These are phyloP conservation scores for Fraxinus greggii DNA, from an alignment of 305 asterid species.

Conservation along the genomic window DNA sequence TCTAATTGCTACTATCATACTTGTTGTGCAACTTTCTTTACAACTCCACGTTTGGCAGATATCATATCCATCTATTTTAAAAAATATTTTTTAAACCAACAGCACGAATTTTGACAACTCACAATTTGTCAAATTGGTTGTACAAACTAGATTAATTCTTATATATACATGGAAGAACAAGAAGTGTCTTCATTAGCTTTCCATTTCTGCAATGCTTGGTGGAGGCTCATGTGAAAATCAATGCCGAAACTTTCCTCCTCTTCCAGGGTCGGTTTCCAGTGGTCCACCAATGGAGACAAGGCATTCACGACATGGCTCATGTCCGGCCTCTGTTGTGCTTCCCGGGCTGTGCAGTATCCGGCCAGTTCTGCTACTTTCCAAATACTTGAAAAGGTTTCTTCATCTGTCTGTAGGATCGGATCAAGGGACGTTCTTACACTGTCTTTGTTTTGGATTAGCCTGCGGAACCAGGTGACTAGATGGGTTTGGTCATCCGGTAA, in stretches of 20 bases:
- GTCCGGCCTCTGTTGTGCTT: constrained; percentile 64
- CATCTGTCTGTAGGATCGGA: constrained; percentile 44
- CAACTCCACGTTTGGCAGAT: too few relatives aligned
- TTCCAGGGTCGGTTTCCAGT: constrained; percentile 58
- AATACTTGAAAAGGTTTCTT: constrained; percentile 49
- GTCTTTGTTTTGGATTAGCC: constrained; percentile 39
- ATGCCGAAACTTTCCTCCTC: constrained; percentile 35
- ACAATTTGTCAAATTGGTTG: too few relatives aligned
- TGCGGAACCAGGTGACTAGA: constrained; percentile 70
- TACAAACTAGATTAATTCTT: too few relatives aligned
- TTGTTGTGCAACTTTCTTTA: too few relatives aligned
- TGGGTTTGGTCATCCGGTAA: constrained; percentile 59
- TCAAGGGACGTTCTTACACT: constrained; percentile 42
- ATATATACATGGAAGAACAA: constrained; percentile 12
- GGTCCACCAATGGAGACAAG: constrained; percentile 56
- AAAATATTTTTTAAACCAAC: too few relatives aligned
- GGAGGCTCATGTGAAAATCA: constrained; percentile 53
- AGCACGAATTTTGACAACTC: too few relatives aligned
- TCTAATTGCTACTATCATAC: background rate
- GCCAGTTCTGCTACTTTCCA: constrained; percentile 67
- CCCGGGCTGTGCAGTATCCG: constrained; percentile 73
- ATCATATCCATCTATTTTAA: too few relatives aligned
- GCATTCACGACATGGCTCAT: constrained; percentile 73
- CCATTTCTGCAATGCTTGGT: constrained; percentile 66
- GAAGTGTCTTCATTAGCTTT: constrained; percentile 41